Base-by-base conservation (phyloP, 2,329 filamentous ascomycete species). In the Fusarium decemcellulare region DNA sequence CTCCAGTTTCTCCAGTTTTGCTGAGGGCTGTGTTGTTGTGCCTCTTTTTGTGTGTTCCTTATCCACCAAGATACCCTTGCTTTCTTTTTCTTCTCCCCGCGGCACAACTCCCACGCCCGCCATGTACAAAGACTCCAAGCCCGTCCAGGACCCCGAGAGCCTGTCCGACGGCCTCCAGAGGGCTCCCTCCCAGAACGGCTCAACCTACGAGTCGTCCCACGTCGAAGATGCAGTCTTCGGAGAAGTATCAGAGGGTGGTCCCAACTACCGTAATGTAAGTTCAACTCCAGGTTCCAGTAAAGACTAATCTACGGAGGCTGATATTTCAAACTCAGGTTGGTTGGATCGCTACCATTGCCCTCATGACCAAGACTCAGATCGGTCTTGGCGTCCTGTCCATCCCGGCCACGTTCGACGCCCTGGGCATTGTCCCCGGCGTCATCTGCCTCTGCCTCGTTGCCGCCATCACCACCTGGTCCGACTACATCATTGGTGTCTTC, bases 331-430 rank as follows among this genome's bases (percentile, higher is more conserved):
- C 34, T 8, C 15, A 81, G 80, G 76, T 83, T 30, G 80, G 81
- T 43, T 83, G 81, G 82, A 57, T 81, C 9, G 80, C 80, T n/a
- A 82, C 82, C 10, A 68, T 76, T 1, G 80, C 77, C 16, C 74
- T 84, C 30, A 84, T 84, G 82, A 79, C 83, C 73, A 84, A 84
- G 70, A 82, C 79, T 4, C 81, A 83, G 60, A 79, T 84, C 23
- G 82, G 82, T 15, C 78, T 84, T 2, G 74, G 82, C 29, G 83
- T 86, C n/a, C 78, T 86, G n/a, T 83, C 84, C 1, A 84, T 87
- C 29, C 84, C 84, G 1, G 66, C 73, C 8, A 79, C 80, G 0
- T 84, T 86, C 61, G 76, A 86, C 56, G 74, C 75, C 2, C 77
- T 87, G 5, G 85, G 84, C 6, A 74, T 86, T 27, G 76, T 86